phyloP scores from a whole-genome alignment of 495 filamentous ascomycete species.

The Penicillium waksmanii region DNA sequence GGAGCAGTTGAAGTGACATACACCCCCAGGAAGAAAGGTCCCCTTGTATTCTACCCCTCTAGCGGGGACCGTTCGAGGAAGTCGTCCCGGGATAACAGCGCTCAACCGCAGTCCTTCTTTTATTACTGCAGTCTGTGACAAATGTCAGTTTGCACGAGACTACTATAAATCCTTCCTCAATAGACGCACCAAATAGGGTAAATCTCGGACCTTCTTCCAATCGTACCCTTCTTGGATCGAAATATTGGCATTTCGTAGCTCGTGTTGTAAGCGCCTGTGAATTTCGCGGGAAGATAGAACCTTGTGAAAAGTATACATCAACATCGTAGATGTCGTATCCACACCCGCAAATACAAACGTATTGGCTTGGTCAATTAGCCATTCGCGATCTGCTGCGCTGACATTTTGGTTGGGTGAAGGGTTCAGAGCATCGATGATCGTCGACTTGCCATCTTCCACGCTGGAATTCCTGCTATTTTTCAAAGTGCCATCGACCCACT shows the following conservation, averaged over 20 bases:
- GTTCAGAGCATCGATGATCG: background rate
- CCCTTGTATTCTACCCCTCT: background rate
- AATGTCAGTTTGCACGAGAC: background rate
- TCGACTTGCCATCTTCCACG: background rate
- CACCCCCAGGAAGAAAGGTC: background rate
- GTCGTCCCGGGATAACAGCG: conserved; percentile 3
- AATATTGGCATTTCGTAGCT: background rate
- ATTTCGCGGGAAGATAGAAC: background rate
- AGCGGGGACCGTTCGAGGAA: background rate
- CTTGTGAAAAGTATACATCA: conserved; percentile 7
- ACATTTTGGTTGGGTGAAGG: background rate
- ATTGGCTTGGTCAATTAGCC: conserved; percentile 3
- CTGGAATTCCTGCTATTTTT: background rate
- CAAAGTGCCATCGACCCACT: background rate
- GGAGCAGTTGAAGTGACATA: background rate
- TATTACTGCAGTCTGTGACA: background rate
- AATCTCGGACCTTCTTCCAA: background rate
- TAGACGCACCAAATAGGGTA: conserved; percentile 1
- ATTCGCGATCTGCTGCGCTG: background rate
- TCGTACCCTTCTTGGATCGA: background rate
- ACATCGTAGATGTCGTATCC: conserved; percentile 4
- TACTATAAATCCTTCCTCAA: background rate
- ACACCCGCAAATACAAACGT: background rate
- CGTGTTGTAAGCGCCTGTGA: background rate
- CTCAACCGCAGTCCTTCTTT: conserved; percentile 2